Evolutionary conservation across 2,329 filamentous ascomycete genomes (phyloP).

Genomic region (Aspergillus eucalypticola): DNA sequence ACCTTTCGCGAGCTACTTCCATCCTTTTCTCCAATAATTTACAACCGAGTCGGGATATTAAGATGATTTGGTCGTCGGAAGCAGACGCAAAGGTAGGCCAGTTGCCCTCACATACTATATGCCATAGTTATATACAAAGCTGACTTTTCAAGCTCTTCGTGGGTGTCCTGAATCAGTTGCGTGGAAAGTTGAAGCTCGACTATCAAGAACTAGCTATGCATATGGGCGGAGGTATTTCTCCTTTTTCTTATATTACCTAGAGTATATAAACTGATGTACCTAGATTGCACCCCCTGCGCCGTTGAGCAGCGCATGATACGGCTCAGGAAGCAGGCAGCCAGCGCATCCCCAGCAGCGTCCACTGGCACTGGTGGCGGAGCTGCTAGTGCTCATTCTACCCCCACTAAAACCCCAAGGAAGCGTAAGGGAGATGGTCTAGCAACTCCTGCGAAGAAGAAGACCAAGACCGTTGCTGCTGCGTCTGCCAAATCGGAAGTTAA

Average conservation of each 20-base stretch:
- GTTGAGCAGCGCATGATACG: conserved; percentile 11
- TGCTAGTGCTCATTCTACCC: neutral
- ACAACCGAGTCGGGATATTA: neutral
- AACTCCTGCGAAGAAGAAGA: neutral
- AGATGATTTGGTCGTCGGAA: conserved; percentile 15
- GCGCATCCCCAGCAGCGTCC: neutral
- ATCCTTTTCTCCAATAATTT: neutral
- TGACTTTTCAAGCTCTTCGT: conserved; percentile 13
- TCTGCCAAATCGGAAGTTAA: neutral
- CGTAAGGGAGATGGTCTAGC: neutral
- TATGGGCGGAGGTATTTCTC: conserved; percentile 15
- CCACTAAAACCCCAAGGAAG: conserved; percentile 1
- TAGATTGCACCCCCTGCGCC: conserved; percentile 12
- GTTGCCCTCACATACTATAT: neutral
- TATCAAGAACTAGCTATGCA: conserved; percentile 3
- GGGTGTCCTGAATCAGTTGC: conserved; percentile 12
- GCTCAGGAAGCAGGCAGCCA: neutral
- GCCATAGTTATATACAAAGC: neutral
- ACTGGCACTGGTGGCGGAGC: neutral
- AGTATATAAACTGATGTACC: neutral
- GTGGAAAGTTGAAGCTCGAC: conserved; percentile 11
- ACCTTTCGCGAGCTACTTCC: too few relatives aligned
- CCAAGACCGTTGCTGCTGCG: neutral
- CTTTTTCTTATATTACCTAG: too few relatives aligned
- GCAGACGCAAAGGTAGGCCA: conserved; percentile 13